These are phyloP conservation scores for Pseudogymnoascus sp. DNA, from an alignment of 2,329 filamentous ascomycete genomes.

Conservation along the genomic window DNA sequence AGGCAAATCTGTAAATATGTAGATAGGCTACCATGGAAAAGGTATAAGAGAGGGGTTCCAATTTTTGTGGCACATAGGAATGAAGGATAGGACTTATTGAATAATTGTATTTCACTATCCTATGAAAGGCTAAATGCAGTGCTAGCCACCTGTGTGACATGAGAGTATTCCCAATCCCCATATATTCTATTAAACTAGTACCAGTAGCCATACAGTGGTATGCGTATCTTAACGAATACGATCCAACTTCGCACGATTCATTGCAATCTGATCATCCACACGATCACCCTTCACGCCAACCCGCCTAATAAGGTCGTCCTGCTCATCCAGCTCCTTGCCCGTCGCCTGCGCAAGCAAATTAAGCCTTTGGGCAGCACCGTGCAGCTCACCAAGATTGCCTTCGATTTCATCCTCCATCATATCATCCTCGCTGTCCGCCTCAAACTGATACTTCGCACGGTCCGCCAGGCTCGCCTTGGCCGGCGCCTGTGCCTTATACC, in stretches of 20 bases:
- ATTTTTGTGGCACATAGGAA: background rate
- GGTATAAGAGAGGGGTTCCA: background rate
- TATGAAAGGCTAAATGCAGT: background rate
- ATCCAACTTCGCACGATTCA: conserved; percentile 66
- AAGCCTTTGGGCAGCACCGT: conserved; percentile 56
- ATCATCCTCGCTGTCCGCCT: conserved; percentile 39
- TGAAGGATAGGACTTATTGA: background rate
- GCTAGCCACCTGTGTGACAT: background rate
- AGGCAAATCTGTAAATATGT: conserved; percentile 34
- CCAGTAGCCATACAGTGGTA: background rate
- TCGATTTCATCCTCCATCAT: conserved; percentile 64
- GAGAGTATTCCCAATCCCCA: background rate
- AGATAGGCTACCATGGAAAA: background rate
- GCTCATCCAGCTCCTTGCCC: conserved; percentile 62
- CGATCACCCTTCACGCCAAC: conserved; percentile 77
- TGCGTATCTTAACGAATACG: conserved; percentile 40
- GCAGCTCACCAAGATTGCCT: conserved; percentile 50
- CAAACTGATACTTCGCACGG: conserved; percentile 66
- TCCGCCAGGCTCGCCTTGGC: conserved; percentile 42
- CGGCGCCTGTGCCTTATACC: conserved; percentile 21
- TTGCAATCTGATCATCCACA: conserved; percentile 71
- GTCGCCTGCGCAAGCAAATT: conserved; percentile 68
- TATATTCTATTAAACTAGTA: background rate
- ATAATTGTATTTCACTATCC: background rate
- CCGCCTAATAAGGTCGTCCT: conserved; percentile 69